Evolutionary conservation across 192 early-diverging fungal genomes (phyloP).

Genomic region (Coemansia sp.): DNA sequence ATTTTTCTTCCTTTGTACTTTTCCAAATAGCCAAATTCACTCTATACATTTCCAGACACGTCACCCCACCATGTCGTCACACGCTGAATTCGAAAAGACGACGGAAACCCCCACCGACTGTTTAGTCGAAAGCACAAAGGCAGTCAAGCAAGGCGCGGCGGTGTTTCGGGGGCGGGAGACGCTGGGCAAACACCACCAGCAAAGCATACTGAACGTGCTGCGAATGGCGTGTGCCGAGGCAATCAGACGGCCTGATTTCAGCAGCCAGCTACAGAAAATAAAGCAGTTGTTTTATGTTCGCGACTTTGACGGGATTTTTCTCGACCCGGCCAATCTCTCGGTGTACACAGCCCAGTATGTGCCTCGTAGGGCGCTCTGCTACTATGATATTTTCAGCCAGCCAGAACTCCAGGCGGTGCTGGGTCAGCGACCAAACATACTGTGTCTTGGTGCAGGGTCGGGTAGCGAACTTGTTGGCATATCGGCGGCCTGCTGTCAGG

Average conservation of each 20-base stretch:
- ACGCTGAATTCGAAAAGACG: too few relatives aligned
- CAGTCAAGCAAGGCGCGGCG: background rate
- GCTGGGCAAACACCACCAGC: constrained; percentile 25
- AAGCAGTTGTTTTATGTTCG: constrained; percentile 79
- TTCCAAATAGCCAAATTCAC: too few relatives aligned
- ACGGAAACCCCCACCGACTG: too few relatives aligned
- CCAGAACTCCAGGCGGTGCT: constrained; percentile 53
- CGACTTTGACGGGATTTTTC: constrained; percentile 82
- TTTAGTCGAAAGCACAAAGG: too few relatives aligned
- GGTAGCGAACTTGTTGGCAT: constrained; percentile 85
- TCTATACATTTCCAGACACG: too few relatives aligned
- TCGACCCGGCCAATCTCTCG: constrained; percentile 62
- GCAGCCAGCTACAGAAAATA: constrained; percentile 63
- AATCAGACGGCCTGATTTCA: constrained; percentile 59
- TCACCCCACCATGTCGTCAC: too few relatives aligned
- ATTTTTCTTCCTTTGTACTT: too few relatives aligned
- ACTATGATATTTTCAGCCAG: constrained; percentile 64
- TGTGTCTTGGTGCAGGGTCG: constrained; percentile 76
- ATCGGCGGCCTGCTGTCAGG: constrained; percentile 56
- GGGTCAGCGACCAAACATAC: constrained; percentile 46
- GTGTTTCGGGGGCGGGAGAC: background rate
- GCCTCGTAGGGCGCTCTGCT: constrained; percentile 81
- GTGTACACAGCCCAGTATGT: constrained; percentile 88
- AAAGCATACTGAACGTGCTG: constrained; percentile 62
- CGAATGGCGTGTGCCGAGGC: constrained; percentile 57